phyloP scores from a whole-genome alignment of 352 stramenopile genomes.

The Phytophthora pluvialis region DNA sequence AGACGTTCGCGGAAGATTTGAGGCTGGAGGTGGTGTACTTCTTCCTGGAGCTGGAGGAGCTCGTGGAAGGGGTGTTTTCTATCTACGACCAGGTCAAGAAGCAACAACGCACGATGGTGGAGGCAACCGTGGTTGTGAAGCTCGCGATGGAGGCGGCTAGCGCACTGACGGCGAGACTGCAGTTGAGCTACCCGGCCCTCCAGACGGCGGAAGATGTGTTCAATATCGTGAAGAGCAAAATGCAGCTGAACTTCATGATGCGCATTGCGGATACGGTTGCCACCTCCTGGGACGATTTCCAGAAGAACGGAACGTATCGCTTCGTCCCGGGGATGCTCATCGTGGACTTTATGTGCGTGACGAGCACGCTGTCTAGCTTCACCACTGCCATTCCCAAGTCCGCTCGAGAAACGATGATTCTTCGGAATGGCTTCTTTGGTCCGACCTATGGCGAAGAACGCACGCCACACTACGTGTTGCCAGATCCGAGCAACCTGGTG shows the following conservation, averaged over 20 bases:
- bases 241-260: not conserved
- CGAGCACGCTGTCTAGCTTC: slow-evolving; percentile 24
- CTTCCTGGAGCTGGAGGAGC: slow-evolving; percentile 41
- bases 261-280: not conserved
- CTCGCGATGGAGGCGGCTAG: slow-evolving; percentile 30
- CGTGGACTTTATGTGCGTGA: slow-evolving; percentile 24
- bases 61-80: slow-evolving; percentile 30
- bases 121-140: slow-evolving; percentile 42
- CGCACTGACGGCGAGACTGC: slow-evolving; percentile 26
- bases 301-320: slow-evolving; percentile 18
- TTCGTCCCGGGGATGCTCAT: slow-evolving; percentile 33
- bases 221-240: slow-evolving; percentile 8
- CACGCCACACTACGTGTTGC: slow-evolving; percentile 29
- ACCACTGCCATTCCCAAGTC: slow-evolving; percentile 23
- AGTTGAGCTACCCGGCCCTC: slow-evolving; percentile 34
- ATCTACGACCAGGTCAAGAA: slow-evolving; percentile 42
- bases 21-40: slow-evolving; percentile 27
- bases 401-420: not conserved
- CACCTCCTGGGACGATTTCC: slow-evolving; percentile 13
- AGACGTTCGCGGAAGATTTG: slow-evolving; percentile 23
- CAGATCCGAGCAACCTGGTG: slow-evolving; percentile 21
- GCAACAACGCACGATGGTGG: slow-evolving; percentile 41
- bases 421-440: slow-evolving; percentile 30
- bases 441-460: slow-evolving; percentile 28
- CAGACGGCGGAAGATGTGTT: slow-evolving; percentile 30